These are phyloP conservation scores for Ustilago trichophora DNA, from an alignment of 1,284 basidiomycete species.

Conservation along the genomic window DNA sequence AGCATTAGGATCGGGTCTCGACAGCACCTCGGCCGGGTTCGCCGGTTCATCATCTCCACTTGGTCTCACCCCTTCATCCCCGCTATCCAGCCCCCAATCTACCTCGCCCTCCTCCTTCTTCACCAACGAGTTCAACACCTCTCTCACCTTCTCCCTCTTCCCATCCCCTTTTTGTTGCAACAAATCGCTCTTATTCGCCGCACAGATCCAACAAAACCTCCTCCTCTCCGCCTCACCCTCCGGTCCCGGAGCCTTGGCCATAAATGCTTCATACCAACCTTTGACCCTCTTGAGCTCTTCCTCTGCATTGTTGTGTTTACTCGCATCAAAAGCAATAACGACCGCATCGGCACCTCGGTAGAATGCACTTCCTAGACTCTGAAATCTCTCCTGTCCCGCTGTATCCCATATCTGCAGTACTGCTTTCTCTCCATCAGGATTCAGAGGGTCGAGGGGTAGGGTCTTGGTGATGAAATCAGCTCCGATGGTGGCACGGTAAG, in stretches of 20 bases:
- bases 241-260: conserved; percentile 45
- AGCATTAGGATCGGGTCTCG: conserved; percentile 33
- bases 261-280: conserved; percentile 52
- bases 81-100: conserved; percentile 26
- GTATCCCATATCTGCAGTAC: conserved; percentile 55
- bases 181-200: conserved; percentile 55
- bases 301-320: conserved; percentile 5
- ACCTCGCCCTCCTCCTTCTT: conserved; percentile 5
- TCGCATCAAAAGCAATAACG: conserved; percentile 50
- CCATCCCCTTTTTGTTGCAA: neutral
- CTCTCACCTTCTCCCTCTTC: conserved; percentile 11
- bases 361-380: conserved; percentile 58
- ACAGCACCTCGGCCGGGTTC: conserved; percentile 31
- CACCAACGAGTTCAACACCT: conserved; percentile 27
- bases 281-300: conserved; percentile 15
- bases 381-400: conserved; percentile 62
- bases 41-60: conserved; percentile 24
- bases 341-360: conserved; percentile 61
- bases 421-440: conserved; percentile 33
- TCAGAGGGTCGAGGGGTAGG: conserved; percentile 15
- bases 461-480: conserved; percentile 60
- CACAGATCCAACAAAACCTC: conserved; percentile 58
- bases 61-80: conserved; percentile 2
- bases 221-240: conserved; percentile 24
- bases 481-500: conserved; percentile 58